These are phyloP conservation scores for Fraxinus americana DNA, from an alignment of 257 asterid genomes.

Conservation along the genomic window DNA sequence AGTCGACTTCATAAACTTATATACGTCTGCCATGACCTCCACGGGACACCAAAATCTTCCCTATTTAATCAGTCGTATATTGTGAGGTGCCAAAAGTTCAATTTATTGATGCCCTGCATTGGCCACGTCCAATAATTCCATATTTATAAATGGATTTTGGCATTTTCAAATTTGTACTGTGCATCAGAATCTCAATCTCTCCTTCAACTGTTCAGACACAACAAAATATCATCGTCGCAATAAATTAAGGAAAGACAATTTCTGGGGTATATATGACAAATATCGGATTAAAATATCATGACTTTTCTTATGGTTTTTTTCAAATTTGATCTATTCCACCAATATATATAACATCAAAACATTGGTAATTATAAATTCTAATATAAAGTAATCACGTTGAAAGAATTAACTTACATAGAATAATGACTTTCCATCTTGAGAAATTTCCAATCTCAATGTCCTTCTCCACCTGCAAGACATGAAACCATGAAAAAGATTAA, in stretches of 20 bases:
- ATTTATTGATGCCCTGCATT: constrained; percentile 20
- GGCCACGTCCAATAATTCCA: constrained; percentile 41
- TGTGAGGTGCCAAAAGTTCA: constrained; percentile 19
- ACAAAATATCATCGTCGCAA: constrained; percentile 17
- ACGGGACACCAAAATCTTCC: constrained; percentile 32
- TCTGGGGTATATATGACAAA: not conserved
- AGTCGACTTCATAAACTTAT: constrained; percentile 14
- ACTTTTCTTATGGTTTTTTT: constrained; percentile 18
- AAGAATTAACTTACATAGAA: not conserved
- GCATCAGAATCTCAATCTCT: not conserved
- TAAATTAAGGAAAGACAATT: constrained; percentile 21
- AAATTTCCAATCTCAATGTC: not conserved
- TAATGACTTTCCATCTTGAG: not conserved
- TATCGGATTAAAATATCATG: constrained; percentile 28
- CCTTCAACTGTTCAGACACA: not conserved
- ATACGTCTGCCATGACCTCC: constrained; percentile 37
- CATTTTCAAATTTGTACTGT: not conserved
- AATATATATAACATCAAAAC: too few relatives aligned
- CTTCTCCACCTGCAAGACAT: constrained; percentile 24
- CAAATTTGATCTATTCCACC: not conserved
- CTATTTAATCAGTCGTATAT: constrained; percentile 20
- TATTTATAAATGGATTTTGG: not conserved
- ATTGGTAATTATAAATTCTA: not conserved
- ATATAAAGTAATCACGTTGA: not conserved
- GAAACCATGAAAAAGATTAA: not conserved